Base-by-base conservation (phyloP, 371 early-diverging fungal genomes). In the Apophysomyces variabilis region DNA sequence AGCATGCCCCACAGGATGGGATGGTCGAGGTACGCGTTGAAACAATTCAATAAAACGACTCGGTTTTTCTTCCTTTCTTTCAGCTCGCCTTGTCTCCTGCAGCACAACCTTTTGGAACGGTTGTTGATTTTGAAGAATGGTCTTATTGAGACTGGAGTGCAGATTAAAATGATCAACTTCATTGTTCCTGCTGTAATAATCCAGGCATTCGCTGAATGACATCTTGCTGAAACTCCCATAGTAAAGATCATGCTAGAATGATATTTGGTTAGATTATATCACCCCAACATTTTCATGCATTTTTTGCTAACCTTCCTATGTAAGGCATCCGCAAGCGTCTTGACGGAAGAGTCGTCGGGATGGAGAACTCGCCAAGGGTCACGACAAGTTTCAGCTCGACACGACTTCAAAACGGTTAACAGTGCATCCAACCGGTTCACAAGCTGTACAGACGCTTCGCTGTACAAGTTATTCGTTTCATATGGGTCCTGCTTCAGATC, bases 311-410 rank as follows among this genome's bases (percentile, higher is more conserved):
- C 73, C 65, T 72, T 71, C n/a, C 57, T 35, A 35, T 75, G 39
- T 14, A 83, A 44, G 2, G 84, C 79, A 41, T 78, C 78, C 3
- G 66, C 45, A 32, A 74, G 57, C 11, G 71, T 73, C 57, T 66
- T 70, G n/a, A 78, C 75, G 26, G 59, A 47, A 11, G 47, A 36
- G 26, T 76, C 70, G 8, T 66, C 62, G 21, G 73, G 72, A 70
- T 85, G 87, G 16, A 89, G 69, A 1, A 76, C 69, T 0, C 68
- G 65, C 88, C 88, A 89, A n/a, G 89, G 89, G 47, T 87, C 73
- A 39, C 85, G 83, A 63, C 89, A 89, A 1, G 77, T 78, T 2
- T 77, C 76, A 0, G 85, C 87, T 37, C 84, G 78, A 66, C 90
- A 89, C 36, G 79, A 69, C 37, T 84, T 77, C 4, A 86, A 64